Base-by-base conservation (phyloP, 805 yeast species). In the Yarrowia sp. region DNA sequence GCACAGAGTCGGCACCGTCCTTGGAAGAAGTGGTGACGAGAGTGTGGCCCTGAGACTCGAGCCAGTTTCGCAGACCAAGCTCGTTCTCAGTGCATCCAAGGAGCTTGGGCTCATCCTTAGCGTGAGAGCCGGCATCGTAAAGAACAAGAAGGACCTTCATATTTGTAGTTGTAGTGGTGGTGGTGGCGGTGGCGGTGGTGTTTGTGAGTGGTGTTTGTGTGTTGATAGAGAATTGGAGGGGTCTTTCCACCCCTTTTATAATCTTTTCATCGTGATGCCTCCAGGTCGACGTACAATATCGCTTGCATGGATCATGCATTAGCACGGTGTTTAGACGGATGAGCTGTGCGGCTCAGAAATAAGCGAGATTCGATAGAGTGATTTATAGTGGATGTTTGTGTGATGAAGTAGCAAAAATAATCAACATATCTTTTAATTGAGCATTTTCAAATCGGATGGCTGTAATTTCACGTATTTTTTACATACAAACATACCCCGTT, bases 31-130 rank as follows among this genome's bases (percentile, higher is more conserved):
- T 90, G 50, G 88, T 80, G 36, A 87, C 83, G 70, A 89, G 79
- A 56, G 85, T 83, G 74, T 90, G 91, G 46, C 94, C 95, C 70
- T 87, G 79, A 17, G 79, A 76, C 74, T 87, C 89, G 55, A 90
- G 82, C 81, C 86, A 89, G 68, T 82, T 76, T 66, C 87, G 82
- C 70, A 90, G 80, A 13, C 94, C 95, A 61, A 90, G 83, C 71
- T 89, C 92, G 76, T 89, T 89, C 76, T 89, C 93, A 70, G 86
- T 82, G 70, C 89, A 82, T 42, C 95, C 96, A 69, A 87, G 81
- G 69, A 90, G 82, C 70, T 82, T 81, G 64, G 86, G 80, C 73
- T 86, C 88, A 71, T 87, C 85, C 50, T 74, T 70, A 68, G 91
- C 91, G 73, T 86, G 88, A 42, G 78, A 72, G 52, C 84, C 84